phyloP scores from a whole-genome alignment of 2,329 filamentous ascomycete genomes.

The Phyllosticta citriasiana region DNA sequence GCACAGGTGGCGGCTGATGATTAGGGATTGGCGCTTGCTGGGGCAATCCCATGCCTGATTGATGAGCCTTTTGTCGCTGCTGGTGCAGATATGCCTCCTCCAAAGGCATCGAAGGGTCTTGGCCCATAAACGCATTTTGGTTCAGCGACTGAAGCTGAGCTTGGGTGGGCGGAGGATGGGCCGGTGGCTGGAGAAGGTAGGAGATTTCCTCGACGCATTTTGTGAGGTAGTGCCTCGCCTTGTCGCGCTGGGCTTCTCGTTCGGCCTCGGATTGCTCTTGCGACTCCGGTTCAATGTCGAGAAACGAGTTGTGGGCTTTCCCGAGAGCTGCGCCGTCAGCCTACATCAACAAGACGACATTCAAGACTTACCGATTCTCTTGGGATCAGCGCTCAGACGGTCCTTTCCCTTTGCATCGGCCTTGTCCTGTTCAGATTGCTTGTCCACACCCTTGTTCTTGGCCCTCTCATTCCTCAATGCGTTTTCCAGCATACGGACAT shows the following conservation, averaged over 20 bases:
- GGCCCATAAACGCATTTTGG: constrained; percentile 33
- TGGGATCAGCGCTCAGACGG: constrained; percentile 4
- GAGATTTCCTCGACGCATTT: constrained; percentile 60
- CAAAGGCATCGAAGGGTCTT: constrained; percentile 44
- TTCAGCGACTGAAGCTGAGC: constrained; percentile 27
- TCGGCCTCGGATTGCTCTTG: constrained; percentile 39
- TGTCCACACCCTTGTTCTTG: constrained; percentile 52
- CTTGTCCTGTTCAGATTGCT: constrained; percentile 35
- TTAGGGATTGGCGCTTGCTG: constrained; percentile 42
- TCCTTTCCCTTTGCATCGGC: constrained; percentile 23
- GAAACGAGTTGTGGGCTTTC: constrained; percentile 40
- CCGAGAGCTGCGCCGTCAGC: constrained; percentile 29
- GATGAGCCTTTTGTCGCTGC: constrained; percentile 42
- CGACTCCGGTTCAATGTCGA: constrained; percentile 37
- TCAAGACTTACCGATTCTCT: constrained; percentile 3
- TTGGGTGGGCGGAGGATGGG: constrained; percentile 49
- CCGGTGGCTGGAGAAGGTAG: constrained; percentile 56
- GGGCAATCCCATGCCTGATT: constrained; percentile 24
- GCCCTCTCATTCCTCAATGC: constrained; percentile 75
- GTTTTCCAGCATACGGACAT: constrained; percentile 79
- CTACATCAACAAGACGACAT: too few relatives aligned
- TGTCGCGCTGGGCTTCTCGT: constrained; percentile 50
- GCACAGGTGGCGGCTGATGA: constrained; percentile 49
- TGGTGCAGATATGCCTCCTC: constrained; percentile 52
- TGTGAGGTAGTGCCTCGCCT: constrained; percentile 52